Evolutionary conservation across 345 rosid species (phyloP), one percentile per base, ranked within the genome.

Genomic region (Hevea brasiliensis): DNA sequence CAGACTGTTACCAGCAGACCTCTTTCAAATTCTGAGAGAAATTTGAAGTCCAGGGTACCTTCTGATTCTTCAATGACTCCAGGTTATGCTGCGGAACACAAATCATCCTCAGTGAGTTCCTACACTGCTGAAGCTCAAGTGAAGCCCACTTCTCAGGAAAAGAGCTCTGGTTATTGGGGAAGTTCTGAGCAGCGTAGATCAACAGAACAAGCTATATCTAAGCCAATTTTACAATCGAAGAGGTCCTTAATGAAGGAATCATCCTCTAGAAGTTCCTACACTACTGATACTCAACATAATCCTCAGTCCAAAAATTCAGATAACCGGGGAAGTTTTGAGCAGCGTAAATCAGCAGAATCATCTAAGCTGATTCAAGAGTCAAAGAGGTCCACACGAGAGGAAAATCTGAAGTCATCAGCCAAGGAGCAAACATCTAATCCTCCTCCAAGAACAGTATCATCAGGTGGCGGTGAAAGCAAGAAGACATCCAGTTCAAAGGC

Each of bases 341-440:
- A 60, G 53, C 65, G 27, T 66, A 78, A 74, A 71, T n/a, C 42
- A 45, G 63, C 61, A 70, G 75, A 75, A 71, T 40, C 54, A 55
- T 65, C 50, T 42, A 75, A 60, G 70, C 65, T 70, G 20, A 57
- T 54, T 14, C 40, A 73, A 12, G 77, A 72, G 59, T 57, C 83
- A 48, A 71, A 73, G 56, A 67, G 68, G 57, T 57, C 77, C 20
- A 71, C 78, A 17, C 77, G 26, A 1, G 71, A 68, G 48, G 71
- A 75, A 48, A 69, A 61, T 47, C 61, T 10, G 6, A 74, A 67
- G 51, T 79, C 85, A 66, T 68, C 81, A 53, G 74, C 77, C 45
- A 78, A 17, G 56, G 76, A 82, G 71, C 76, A 77, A 68, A 53
- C 76, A 13, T 71, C 84, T 42, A 74, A 59, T 58, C 74, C 65